These are phyloP conservation scores for Candida railenensis DNA, from an alignment of 805 yeast species.

Conservation along the genomic window DNA sequence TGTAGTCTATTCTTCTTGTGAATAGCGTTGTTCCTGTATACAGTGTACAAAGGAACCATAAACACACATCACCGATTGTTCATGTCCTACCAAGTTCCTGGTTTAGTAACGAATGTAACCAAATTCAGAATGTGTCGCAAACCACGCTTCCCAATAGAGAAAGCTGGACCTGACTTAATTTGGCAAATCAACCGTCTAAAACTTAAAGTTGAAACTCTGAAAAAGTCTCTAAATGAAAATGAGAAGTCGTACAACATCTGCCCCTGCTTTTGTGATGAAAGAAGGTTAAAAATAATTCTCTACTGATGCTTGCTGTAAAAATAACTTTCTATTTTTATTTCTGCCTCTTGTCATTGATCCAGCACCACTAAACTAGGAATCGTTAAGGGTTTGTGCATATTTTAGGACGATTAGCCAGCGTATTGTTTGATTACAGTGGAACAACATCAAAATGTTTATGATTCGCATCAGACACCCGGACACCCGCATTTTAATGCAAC, in stretches of 20 bases:
- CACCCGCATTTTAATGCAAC: not conserved
- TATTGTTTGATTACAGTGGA: not conserved
- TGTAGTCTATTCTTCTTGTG: no score
- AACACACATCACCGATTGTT: no score
- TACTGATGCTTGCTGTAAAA: not conserved
- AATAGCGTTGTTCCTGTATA: no score
- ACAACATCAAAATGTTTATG: not conserved
- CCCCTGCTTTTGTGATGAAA: not conserved
- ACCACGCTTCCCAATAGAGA: no score
- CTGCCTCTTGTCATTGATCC: not conserved
- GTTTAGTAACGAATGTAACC: no score
- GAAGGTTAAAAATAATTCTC: not conserved
- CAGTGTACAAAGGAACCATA: no score
- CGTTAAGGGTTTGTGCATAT: not conserved
- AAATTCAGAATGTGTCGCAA: no score
- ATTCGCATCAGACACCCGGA: not conserved
- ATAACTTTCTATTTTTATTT: not conserved
- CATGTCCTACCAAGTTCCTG: no score
- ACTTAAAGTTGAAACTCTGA: no score
- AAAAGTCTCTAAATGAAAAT: not conserved
- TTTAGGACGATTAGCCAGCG: no score
- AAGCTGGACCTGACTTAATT: no score
- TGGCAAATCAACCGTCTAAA: no score
- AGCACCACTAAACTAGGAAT: not conserved
- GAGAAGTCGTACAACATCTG: not conserved